Evolutionary conservation across 192 early-diverging fungal species (phyloP).

Genomic region (Coemansia interrupta): DNA sequence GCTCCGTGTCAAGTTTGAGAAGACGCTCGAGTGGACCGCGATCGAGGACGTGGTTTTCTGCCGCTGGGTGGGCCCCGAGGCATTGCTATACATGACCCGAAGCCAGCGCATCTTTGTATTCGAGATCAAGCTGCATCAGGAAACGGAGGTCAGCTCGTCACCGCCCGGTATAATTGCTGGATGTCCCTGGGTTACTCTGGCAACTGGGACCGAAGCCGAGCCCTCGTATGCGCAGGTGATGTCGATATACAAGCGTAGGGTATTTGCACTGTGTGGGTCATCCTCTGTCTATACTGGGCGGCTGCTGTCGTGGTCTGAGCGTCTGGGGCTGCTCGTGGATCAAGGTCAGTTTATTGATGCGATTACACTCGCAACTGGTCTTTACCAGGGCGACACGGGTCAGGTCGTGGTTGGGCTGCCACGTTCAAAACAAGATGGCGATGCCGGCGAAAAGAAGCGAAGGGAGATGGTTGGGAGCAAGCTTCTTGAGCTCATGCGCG

Average conservation of each 20-base stretch:
- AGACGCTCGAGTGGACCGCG: conserved; percentile 28
- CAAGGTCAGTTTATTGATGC: conserved; percentile 30
- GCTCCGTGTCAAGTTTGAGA: conserved; percentile 25
- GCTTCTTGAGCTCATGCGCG: conserved; percentile 33
- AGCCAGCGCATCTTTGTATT: conserved; percentile 51
- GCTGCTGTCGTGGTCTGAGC: conserved; percentile 46
- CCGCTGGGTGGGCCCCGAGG: conserved; percentile 41
- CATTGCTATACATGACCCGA: conserved; percentile 40
- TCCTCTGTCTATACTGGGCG: conserved; percentile 36
- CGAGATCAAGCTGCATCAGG: conserved; percentile 27
- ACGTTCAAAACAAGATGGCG: conserved; percentile 9
- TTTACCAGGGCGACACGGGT: conserved; percentile 40
- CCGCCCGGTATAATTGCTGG: conserved; percentile 38
- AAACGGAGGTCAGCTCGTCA: conserved; percentile 31
- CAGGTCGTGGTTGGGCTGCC: conserved; percentile 48
- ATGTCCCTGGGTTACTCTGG: conserved; percentile 45
- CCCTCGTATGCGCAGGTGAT: conserved; percentile 40
- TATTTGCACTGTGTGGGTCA: conserved; percentile 36
- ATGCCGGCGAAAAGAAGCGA: conserved; percentile 13
- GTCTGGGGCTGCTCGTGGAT: conserved; percentile 33
- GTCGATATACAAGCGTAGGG: conserved; percentile 30
- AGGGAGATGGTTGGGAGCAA: conserved; percentile 28
- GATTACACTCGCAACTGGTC: conserved; percentile 41
- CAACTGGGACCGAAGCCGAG: conserved; percentile 49
- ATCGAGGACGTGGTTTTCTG: conserved; percentile 44